A percentile compares a stretch with the other conserved stretches of the same genome.
These are phyloP conservation scores for Phaeosphaeria sp. DNA, from an alignment of 2,329 filamentous ascomycete species.

Conservation along the genomic window DNA sequence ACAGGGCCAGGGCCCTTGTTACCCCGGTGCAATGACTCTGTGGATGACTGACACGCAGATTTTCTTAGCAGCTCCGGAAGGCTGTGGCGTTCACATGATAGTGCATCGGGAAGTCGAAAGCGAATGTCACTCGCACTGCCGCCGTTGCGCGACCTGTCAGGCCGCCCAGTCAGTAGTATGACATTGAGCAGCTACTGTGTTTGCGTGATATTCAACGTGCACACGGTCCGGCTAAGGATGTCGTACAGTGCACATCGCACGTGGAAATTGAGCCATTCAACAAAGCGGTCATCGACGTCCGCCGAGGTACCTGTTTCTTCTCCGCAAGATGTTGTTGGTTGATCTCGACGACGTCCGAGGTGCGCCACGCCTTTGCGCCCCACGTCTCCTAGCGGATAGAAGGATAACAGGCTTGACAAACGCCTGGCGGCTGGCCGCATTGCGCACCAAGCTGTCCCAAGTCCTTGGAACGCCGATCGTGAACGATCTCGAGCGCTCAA, in stretches of 20 bases:
- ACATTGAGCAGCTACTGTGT: not conserved
- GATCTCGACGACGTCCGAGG: not conserved
- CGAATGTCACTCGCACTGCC: not conserved
- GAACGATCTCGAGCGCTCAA: not conserved
- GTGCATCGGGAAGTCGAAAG: not conserved
- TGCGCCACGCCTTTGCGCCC: not conserved
- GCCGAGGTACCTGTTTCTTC: not conserved
- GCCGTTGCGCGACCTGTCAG: not conserved
- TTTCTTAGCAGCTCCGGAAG: not conserved
- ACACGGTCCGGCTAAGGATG: not conserved
- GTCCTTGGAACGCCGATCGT: not conserved
- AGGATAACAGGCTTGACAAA: not conserved
- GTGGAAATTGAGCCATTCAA: constrained; percentile 2
- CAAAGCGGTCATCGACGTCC: not conserved
- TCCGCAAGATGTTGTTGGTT: not conserved
- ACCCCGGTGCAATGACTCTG: not conserved
- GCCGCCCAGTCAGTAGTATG: not conserved
- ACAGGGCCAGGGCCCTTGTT: not conserved
- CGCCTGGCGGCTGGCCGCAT: not conserved
- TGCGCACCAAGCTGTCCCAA: too few relatives aligned
- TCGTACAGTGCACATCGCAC: not conserved
- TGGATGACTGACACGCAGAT: not conserved
- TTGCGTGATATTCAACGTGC: not conserved
- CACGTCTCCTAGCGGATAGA: not conserved
- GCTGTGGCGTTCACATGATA: not conserved